These are phyloP conservation scores for Sophora flavescens DNA, from an alignment of 306 rosid genomes.

Conservation along the genomic window DNA sequence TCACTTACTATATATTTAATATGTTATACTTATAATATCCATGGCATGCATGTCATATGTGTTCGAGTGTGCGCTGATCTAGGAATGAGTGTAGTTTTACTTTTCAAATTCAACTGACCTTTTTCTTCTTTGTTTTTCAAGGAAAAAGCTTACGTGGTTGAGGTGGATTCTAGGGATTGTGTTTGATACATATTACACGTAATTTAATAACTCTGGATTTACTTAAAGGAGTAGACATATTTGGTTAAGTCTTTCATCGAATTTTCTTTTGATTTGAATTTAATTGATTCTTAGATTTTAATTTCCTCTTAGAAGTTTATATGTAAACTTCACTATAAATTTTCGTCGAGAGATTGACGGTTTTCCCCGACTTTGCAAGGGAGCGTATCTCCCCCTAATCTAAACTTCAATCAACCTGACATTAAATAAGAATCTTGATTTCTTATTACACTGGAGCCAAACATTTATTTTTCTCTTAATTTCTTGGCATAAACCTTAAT, in stretches of 20 bases:
- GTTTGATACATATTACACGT: constrained; percentile 22
- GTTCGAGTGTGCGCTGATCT: constrained; percentile 12
- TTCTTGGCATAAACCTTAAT: neutral
- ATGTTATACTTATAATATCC: neutral
- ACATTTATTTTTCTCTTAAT: neutral
- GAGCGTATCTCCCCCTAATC: too few species aligned
- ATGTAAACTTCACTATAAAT: too few species aligned
- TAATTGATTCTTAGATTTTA: too few species aligned
- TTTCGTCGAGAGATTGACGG: too few species aligned
- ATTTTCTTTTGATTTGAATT: too few species aligned
- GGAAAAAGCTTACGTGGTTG: neutral
- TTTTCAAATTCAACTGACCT: constrained; percentile 42
- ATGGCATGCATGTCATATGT: constrained; percentile 42
- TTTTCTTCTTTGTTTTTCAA: constrained; percentile 34
- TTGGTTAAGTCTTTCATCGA: too few species aligned
- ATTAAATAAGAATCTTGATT: too few species aligned
- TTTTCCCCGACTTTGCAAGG: too few species aligned
- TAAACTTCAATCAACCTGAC: too few species aligned
- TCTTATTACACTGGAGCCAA: neutral
- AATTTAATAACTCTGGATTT: neutral
- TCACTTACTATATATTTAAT: constrained; percentile 16
- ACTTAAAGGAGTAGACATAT: too few species aligned
- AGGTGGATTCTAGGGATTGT: constrained; percentile 26
- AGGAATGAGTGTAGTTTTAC: constrained; percentile 43
- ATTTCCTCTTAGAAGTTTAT: too few species aligned